Evolutionary conservation across 202 grass and related monocot genomes (phyloP), one percentile per base, ranked within the genome.

Genomic region (Carex arenaria): DNA sequence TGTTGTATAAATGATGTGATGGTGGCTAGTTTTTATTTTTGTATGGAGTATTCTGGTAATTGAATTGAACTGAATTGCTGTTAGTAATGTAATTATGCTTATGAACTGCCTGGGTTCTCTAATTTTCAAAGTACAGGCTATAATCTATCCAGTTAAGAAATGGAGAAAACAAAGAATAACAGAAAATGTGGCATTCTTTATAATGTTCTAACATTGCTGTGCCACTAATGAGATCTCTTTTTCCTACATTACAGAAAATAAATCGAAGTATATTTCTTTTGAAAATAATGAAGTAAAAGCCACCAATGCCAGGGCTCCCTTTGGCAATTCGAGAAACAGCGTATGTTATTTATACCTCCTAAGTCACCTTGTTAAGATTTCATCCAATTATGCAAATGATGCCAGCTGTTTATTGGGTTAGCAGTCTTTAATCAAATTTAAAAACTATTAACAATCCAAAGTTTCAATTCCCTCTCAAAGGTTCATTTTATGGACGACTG

Each of bases 221-320:
- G 7, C 18, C 51, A 51, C 7, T 47, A 71, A 26, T 49, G 65
- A 40, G 15, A 5, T 23, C n/a, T 49, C 8, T 72, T 68, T 49
- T 72, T 19, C 40, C 14, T 51, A 52, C 43, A 52, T 80, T 65
- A 40, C 38, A 80, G 60, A 64, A 80, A 56, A 80, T 61, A 32
- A 8, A 62, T 80, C 2, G 17, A 38, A 34, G 31, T 22, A 64
- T 30, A 80, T 30, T 63, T 11, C 34, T 64, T 20, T 32, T 4
- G 3, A 20, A 62, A 34, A 80, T 80, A 80, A 47, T 45, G 20
- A 65, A 32, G 19, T 65, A 80, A 26, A 65, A 62, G 32, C 9
- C n/a, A 47, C 10, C 57, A 80, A 97, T 97, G 94, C 89, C 90
- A 61, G 89, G 84, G 67, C 85, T 92, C 86, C 82, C 85, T 81